Base-by-base conservation (phyloP, 495 filamentous ascomycete genomes). In the Trichoderma virens region DNA sequence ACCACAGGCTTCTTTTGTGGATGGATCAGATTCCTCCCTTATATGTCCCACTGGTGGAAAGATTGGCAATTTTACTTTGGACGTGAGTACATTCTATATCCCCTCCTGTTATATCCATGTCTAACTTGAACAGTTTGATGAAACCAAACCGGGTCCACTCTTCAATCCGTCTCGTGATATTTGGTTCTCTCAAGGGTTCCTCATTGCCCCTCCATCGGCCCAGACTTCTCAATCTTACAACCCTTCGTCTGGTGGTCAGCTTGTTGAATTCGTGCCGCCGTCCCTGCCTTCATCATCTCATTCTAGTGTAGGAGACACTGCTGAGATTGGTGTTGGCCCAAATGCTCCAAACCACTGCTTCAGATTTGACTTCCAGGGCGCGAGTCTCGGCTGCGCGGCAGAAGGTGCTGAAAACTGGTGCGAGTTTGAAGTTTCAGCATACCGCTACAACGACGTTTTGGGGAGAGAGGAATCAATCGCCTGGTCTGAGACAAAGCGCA, bases 321-420 rank as follows among this genome's bases (percentile, higher is more conserved):
- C 71, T 2, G 65, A 72, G 35, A 74, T 80, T 62, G 70, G 73
- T 8, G 70, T 80, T 23, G 76, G 69, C 3, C 63, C 70, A 9
- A 64, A 76, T 61, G 67, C 69, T 3, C 64, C 63, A 0, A 74
- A 76, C 5, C 23, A 69, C 6, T 79, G 76, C 67, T 76, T 80
- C 67, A 71, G 72, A 25, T 79, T 80, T 62, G 68, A 75, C 41
- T 74, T 80, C 65, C 63, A 73, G n/a, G 68, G 72, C 16, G 65
- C 74, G 27, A 75, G 68, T 30, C 65, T 79, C 43, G 78, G 78
- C 14, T 79, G 77, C 65, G 68, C 76, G 61, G 78, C 78, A 4
- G 39, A 34, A 1, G 39, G 39, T 14, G 71, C 65, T 1, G 68
- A 67, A 7, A 61, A 61, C 0, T 69, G 72, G 30, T 80, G 78